Evolutionary conservation across 2,329 filamentous ascomycete species (phyloP).

Genomic region (Penicillium nordicum): DNA sequence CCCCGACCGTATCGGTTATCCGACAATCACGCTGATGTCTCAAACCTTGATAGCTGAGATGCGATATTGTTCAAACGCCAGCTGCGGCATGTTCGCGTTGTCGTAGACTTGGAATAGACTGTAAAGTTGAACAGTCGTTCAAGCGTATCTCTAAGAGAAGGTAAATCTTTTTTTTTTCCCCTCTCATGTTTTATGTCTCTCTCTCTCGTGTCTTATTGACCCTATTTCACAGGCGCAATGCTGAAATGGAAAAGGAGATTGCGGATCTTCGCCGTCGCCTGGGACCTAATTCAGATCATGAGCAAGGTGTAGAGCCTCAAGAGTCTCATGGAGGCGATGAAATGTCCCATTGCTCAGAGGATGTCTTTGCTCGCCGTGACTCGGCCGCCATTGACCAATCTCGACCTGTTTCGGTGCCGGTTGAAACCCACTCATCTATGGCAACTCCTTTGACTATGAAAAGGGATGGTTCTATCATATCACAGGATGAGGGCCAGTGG

Average conservation of each 20-base stretch:
- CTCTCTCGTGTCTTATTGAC: constrained; percentile 10
- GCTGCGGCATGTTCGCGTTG: constrained; percentile 61
- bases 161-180: constrained; percentile 16
- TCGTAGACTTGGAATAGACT: constrained; percentile 58
- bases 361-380: constrained; percentile 31
- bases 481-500: constrained; percentile 43
- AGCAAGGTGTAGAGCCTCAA: constrained; percentile 24
- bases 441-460: constrained; percentile 34
- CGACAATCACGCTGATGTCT: constrained; percentile 15
- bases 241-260: constrained; percentile 59
- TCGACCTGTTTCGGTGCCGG: constrained; percentile 33
- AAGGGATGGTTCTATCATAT: constrained; percentile 33
- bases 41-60: constrained; percentile 52
- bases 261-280: constrained; percentile 47
- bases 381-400: constrained; percentile 27
- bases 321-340: constrained; percentile 30
- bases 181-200: not conserved
- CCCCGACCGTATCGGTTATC: not conserved
- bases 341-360: constrained; percentile 35
- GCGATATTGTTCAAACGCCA: constrained; percentile 63
- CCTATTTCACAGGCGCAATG: constrained; percentile 52
- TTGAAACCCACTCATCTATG: constrained; percentile 33
- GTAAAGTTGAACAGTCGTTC: constrained; percentile 64
- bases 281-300: constrained; percentile 32
- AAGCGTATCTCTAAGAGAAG: constrained; percentile 62